Percentiles rank a stretch among this genome's conserved stretches.
phyloP scores from a whole-genome alignment of 2,329 filamentous ascomycete genomes.

The Cadophora gregata region DNA sequence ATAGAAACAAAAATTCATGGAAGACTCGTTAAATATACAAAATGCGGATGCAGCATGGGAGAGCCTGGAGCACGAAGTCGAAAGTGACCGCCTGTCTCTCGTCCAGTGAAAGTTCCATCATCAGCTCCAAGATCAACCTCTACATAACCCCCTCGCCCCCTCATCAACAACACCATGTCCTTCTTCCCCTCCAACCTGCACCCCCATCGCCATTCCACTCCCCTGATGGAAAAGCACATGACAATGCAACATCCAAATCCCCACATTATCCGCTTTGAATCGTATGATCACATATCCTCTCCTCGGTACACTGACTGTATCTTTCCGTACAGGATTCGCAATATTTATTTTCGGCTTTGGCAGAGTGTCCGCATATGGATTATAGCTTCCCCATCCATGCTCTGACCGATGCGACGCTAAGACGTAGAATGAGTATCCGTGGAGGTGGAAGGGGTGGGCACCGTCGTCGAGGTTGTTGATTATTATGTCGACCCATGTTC shows the following conservation, averaged over 20 bases:
- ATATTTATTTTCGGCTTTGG: slow-evolving; percentile 38
- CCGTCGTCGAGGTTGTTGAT: slow-evolving; percentile 56
- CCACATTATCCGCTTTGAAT: slow-evolving; percentile 55
- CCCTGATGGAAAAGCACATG: slow-evolving; percentile 50
- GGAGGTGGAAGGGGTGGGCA: slow-evolving; percentile 58
- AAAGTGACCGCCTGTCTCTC: too few species aligned
- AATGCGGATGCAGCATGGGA: too few species aligned
- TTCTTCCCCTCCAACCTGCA: slow-evolving; percentile 28
- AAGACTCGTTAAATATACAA: too few species aligned
- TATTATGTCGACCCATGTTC: slow-evolving; percentile 53
- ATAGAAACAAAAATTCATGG: too few species aligned
- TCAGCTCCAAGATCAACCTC: neutral
- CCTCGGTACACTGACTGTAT: slow-evolving; percentile 49
- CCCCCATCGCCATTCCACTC: slow-evolving; percentile 51
- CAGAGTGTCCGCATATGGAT: slow-evolving; percentile 24
- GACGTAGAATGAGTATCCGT: slow-evolving; percentile 59
- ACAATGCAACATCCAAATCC: slow-evolving; percentile 58
- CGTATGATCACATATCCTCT: slow-evolving; percentile 54
- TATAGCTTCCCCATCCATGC: slow-evolving; percentile 32
- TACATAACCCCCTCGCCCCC: neutral
- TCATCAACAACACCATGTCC: slow-evolving; percentile 19
- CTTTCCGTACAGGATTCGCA: slow-evolving; percentile 56
- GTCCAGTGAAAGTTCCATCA: too few species aligned
- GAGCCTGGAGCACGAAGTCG: too few species aligned
- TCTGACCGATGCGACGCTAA: slow-evolving; percentile 30